Base-by-base conservation (phyloP, 129 eudicot genomes). In the Chrysanthemum makinoi region DNA sequence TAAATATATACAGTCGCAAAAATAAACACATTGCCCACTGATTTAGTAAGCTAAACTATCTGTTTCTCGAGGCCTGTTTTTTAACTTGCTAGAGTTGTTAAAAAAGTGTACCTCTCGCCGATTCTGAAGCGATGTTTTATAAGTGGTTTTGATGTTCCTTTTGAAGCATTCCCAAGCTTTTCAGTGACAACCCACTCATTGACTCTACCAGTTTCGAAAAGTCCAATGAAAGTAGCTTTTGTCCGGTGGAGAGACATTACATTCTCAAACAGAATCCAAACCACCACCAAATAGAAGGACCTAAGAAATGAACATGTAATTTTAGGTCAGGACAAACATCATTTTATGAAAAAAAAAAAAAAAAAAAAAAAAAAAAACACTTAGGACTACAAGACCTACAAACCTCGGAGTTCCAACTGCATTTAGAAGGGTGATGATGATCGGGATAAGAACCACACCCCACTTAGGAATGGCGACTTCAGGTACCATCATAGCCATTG, bases 141-240 rank as follows among this genome's bases (percentile, higher is more conserved):
- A 70, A 82, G 85, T 77, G 35, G 51, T 62, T 74, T 76, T 55
- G 58, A 84, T 10, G 78, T 75, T 22, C 85, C 79, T 65, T 69
- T 73, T 0, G 19, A 65, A 24, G 85, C 96, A 54, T 81, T 82
- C 5, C 91, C 96, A 1, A 83, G 84, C 68, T 88, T 88, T 65
- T 86, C 91, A 0, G 91, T 88, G 55, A 88, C 91, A 13, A 88
- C 77, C 96, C 96, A 88, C 70, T 86, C 91, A 14, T 85, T 87
- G 51, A 75, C 87, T 70, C 90, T 67, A 59, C 80, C 84, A 0
- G 87, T 80, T 70, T 85, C 96, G 20, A 88, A 20, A 55, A 88
- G 74, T 2, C 96, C 96, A 26, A 88, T 83, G 72, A 88, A 73
- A 30, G 91, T 88, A 0, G 91, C 96, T 70, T 81, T 88, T 2